Conservation (phyloP, 2,329 filamentous ascomycete genomes). For the Apiospora arundinis region DNA sequence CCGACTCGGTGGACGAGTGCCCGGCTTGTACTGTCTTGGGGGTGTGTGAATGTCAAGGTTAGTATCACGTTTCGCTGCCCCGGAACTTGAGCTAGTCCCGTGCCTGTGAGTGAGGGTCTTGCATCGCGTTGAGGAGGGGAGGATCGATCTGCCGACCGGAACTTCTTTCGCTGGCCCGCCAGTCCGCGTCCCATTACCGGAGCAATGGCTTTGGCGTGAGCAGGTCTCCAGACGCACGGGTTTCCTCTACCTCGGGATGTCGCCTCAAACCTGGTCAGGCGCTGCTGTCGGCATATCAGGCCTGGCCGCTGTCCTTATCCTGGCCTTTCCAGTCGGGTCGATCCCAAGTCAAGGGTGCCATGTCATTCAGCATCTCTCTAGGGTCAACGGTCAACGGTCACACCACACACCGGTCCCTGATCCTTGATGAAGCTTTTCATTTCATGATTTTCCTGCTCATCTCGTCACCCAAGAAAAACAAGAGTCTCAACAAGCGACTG, state of each 20-base stretch:
- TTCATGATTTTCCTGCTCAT: not conserved
- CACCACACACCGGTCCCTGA: not conserved
- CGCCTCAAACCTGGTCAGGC: not conserved
- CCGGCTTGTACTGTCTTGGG: not conserved
- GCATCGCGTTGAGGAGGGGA: not conserved
- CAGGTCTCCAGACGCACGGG: not conserved
- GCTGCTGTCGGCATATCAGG: not conserved
- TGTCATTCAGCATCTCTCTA: not conserved
- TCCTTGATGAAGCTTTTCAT: not conserved
- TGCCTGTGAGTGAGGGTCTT: not conserved
- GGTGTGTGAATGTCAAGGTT: slow-evolving; percentile 2
- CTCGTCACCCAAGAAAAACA: not conserved
- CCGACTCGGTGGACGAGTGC: not conserved
- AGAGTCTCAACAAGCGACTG: no score
- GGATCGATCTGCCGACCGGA: slow-evolving; percentile 7
- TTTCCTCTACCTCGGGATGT: slow-evolving; percentile 7
- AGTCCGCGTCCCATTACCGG: not conserved
- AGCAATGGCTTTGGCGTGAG: not conserved
- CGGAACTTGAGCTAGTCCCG: not conserved
- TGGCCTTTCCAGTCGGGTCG: slow-evolving; percentile 1
- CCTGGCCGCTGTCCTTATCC: slow-evolving; percentile 4
- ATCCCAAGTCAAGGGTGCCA: not conserved
- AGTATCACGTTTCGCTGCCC: not conserved
- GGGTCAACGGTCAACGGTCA: not conserved
- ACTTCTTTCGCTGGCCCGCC: not conserved